These are phyloP conservation scores for Saccharomyces eubayanus DNA, from an alignment of 805 yeast species.

Conservation along the genomic window DNA sequence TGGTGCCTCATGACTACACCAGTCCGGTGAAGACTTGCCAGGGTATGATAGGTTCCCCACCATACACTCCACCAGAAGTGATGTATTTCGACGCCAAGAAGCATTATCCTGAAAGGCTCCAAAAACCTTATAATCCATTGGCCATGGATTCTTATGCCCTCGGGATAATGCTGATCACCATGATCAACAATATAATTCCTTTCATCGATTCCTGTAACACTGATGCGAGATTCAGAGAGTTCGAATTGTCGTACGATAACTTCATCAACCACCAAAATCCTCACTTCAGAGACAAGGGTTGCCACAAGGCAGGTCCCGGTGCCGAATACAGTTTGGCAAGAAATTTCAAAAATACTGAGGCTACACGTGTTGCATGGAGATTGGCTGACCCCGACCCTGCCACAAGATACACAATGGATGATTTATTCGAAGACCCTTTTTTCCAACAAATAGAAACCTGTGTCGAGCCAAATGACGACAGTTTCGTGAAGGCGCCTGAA, in stretches of 20 bases:
- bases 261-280: slow-evolving; percentile 36
- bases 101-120: slow-evolving; percentile 27
- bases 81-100: slow-evolving; percentile 36
- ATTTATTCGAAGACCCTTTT: slow-evolving; percentile 57
- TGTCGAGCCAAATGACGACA: slow-evolving; percentile 21
- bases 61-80: slow-evolving; percentile 75
- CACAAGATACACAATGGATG: slow-evolving; percentile 46
- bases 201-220: slow-evolving; percentile 43
- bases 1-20: slow-evolving; percentile 41
- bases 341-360: slow-evolving; percentile 49
- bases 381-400: slow-evolving; percentile 54
- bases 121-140: slow-evolving; percentile 49
- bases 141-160: slow-evolving; percentile 68
- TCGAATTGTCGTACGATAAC: slow-evolving; percentile 40
- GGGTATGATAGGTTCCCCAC: slow-evolving; percentile 68
- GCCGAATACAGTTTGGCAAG: slow-evolving; percentile 63
- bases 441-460: slow-evolving; percentile 55
- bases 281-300: slow-evolving; percentile 38
- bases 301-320: slow-evolving; percentile 55
- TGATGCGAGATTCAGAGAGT: slow-evolving; percentile 50
- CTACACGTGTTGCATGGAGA: slow-evolving; percentile 68
- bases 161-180: slow-evolving; percentile 58
- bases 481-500: slow-evolving; percentile 18
- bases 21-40: slow-evolving; percentile 33
- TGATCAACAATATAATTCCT: slow-evolving; percentile 53